These are phyloP conservation scores for Boletus tomentosulus DNA, from an alignment of 768 basidiomycete genomes.

Conservation along the genomic window DNA sequence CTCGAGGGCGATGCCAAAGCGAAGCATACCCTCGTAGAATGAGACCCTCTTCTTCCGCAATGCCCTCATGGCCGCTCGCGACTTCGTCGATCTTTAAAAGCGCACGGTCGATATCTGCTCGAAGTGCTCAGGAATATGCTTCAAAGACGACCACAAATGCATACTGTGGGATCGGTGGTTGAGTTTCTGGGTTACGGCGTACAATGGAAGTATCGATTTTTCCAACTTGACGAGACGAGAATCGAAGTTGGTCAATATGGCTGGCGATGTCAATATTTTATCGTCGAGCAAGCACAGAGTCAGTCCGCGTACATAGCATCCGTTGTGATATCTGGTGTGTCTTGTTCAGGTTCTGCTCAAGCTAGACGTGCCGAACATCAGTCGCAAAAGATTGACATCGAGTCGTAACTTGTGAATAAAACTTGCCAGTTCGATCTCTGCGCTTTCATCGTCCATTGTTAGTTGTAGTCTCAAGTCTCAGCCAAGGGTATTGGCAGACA, in stretches of 20 bases:
- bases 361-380: slow-evolving; percentile 34
- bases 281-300: background rate
- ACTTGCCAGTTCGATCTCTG: slow-evolving; percentile 24
- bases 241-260: slow-evolving; percentile 81
- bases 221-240: slow-evolving; percentile 77
- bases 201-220: slow-evolving; percentile 81
- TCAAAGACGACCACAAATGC: slow-evolving; percentile 23
- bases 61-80: slow-evolving; percentile 68
- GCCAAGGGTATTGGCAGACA: background rate
- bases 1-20: background rate
- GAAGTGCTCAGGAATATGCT: background rate
- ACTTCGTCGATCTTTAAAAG: slow-evolving; percentile 76
- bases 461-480: background rate
- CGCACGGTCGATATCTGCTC: slow-evolving; percentile 74
- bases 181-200: slow-evolving; percentile 70
- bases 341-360: slow-evolving; percentile 86
- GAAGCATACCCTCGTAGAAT: slow-evolving; percentile 65
- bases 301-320: slow-evolving; percentile 65
- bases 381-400: background rate
- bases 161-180: slow-evolving; percentile 69
- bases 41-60: slow-evolving; percentile 72
- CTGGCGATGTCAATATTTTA: slow-evolving; percentile 40
- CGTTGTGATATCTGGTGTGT: slow-evolving; percentile 80
- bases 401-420: background rate
- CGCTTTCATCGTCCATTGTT: slow-evolving; percentile 26